phyloP scores from a whole-genome alignment of 129 eudicot species.

The Ambrosia trifida region DNA sequence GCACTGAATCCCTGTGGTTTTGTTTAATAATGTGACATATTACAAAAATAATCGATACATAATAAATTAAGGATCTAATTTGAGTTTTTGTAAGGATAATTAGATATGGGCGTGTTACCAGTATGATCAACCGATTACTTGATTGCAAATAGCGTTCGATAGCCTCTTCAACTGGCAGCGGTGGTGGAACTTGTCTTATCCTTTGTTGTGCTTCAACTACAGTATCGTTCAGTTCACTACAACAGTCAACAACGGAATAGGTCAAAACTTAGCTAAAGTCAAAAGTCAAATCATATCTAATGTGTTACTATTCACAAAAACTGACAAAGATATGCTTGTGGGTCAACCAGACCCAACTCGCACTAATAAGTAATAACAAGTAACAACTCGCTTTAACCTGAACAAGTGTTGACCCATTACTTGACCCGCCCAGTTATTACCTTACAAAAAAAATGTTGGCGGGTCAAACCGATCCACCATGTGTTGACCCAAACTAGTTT shows the following conservation, averaged over 20 bases:
- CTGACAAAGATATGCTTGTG: not conserved
- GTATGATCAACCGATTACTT: constrained; percentile 78
- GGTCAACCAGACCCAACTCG: not conserved
- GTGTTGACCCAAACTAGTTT: not conserved
- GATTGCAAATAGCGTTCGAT: constrained; percentile 62
- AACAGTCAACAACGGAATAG: constrained; percentile 11
- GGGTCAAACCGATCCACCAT: not conserved
- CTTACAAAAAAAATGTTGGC: not conserved
- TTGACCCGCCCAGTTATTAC: not conserved
- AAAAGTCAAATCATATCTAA: not conserved
- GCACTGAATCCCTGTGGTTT: constrained; percentile 84
- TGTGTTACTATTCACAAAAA: not conserved
- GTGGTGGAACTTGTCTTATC: constrained; percentile 78
- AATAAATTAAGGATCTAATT: not conserved
- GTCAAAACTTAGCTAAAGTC: constrained; percentile 15
- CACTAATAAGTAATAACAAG: not conserved
- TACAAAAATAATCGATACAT: not conserved
- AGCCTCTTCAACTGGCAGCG: constrained; percentile 60
- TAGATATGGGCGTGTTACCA: constrained; percentile 47
- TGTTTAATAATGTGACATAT: not conserved
- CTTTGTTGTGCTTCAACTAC: constrained; percentile 95
- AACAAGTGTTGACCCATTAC: constrained; percentile 4
- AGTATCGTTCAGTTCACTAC: constrained; percentile 89
- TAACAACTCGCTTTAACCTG: not conserved
- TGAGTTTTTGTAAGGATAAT: not conserved